Evolutionary conservation across 1,284 basidiomycete genomes (phyloP).

Genomic region (Ceratobasidium papillatum): DNA sequence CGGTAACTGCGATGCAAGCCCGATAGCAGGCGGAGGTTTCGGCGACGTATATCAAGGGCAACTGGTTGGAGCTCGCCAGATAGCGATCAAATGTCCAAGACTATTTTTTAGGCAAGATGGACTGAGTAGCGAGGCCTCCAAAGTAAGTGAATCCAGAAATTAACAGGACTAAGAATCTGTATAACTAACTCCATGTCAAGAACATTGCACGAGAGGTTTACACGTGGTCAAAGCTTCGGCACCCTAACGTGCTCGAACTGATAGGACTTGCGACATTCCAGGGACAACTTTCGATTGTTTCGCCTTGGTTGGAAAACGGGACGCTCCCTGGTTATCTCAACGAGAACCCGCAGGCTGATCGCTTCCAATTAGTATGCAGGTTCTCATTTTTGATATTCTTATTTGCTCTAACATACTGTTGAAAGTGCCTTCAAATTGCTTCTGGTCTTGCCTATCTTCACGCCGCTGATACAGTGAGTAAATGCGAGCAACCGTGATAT

Average conservation of each 20-base stretch:
- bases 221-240: neutral
- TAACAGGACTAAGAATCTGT: too few species aligned
- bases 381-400: too few species aligned
- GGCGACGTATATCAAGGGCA: neutral
- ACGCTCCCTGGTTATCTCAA: neutral
- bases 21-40: neutral
- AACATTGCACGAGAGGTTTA: neutral
- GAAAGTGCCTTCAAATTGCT: neutral
- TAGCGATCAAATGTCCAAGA: slow-evolving; percentile 12
- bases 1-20: neutral
- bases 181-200: neutral
- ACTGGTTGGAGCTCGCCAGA: neutral
- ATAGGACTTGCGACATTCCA: neutral
- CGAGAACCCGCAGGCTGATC: neutral
- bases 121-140: neutral
- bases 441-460: neutral
- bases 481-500: too few species aligned
- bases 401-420: too few species aligned
- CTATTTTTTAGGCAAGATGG: neutral
- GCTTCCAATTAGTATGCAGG: neutral
- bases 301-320: neutral
- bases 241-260: neutral
- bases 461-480: neutral
- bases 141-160: neutral
- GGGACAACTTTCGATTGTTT: neutral